Conservation (phyloP, 495 filamentous ascomycete species). For the Tuber calosporum region DNA sequence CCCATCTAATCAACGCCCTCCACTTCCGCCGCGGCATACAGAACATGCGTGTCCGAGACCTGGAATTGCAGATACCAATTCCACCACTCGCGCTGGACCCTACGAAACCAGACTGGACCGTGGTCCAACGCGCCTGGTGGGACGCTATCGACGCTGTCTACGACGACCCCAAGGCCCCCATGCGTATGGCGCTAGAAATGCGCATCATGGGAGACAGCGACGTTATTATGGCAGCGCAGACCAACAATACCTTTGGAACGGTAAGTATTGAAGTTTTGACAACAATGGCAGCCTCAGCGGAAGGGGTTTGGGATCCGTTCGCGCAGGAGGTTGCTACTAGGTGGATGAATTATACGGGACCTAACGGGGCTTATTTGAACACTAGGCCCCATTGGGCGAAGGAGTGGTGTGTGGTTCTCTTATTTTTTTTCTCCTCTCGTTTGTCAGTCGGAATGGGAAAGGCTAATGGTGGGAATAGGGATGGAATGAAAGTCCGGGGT, state of each 20-base stretch:
- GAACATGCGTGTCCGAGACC: slow-evolving; percentile 51
- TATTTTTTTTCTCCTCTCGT: not conserved
- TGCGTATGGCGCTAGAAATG: slow-evolving; percentile 51
- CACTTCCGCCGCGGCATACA: slow-evolving; percentile 53
- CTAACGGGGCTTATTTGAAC: slow-evolving; percentile 40
- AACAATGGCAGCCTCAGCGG: slow-evolving; percentile 44
- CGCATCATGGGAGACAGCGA: slow-evolving; percentile 49
- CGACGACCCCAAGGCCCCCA: slow-evolving; percentile 44
- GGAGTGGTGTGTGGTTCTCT: slow-evolving; percentile 45
- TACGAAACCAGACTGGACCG: slow-evolving; percentile 45
- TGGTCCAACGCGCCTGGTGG: slow-evolving; percentile 51
- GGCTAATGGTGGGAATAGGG: slow-evolving; percentile 20
- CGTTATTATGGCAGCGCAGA: slow-evolving; percentile 52
- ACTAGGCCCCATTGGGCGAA: slow-evolving; percentile 53
- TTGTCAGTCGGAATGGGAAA: not conserved
- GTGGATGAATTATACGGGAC: slow-evolving; percentile 47
- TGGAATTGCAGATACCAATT: slow-evolving; percentile 50
- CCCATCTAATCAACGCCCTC: slow-evolving; percentile 48
- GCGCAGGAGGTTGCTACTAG: slow-evolving; percentile 46
- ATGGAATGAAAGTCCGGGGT: slow-evolving; percentile 38
- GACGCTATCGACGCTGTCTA: slow-evolving; percentile 49
- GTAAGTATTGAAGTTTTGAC: slow-evolving; percentile 50
- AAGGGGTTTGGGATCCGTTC: slow-evolving; percentile 47
- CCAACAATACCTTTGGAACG: slow-evolving; percentile 47
- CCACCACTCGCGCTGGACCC: slow-evolving; percentile 41